These are phyloP conservation scores for Curvularia verruculosa DNA, from an alignment of 2,329 filamentous ascomycete genomes.

Conservation along the genomic window DNA sequence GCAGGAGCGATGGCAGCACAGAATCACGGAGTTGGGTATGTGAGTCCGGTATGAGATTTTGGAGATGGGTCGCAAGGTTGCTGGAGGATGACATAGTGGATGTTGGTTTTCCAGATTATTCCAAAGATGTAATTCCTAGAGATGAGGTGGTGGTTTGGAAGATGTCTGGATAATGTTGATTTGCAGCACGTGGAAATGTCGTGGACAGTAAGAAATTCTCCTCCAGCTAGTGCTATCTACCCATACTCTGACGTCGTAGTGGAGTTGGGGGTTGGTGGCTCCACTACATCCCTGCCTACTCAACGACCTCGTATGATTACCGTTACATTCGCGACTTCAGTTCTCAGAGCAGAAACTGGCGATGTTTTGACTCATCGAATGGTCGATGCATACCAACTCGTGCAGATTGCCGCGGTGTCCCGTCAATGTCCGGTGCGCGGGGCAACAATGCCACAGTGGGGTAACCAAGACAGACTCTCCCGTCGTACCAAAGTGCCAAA, in stretches of 20 bases:
- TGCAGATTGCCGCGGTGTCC: not conserved
- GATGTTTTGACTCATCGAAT: not conserved
- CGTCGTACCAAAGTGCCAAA: not conserved
- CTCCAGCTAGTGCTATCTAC: conserved; percentile 5
- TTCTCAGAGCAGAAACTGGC: not conserved
- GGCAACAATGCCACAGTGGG: conserved; percentile 3
- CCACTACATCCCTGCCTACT: conserved; percentile 5
- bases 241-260: conserved; percentile 14
- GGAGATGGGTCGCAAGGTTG: conserved; percentile 8
- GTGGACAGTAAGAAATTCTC: conserved; percentile 3
- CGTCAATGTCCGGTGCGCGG: conserved; percentile 1
- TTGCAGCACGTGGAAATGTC: not conserved
- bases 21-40: conserved; percentile 13
- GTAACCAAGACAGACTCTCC: conserved; percentile 1
- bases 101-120: not conserved
- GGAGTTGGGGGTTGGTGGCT: conserved; percentile 11
- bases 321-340: not conserved
- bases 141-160: not conserved
- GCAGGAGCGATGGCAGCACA: conserved; percentile 25
- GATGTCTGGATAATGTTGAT: not conserved
- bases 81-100: conserved; percentile 8
- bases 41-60: conserved; percentile 8
- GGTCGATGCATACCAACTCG: not conserved
- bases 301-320: not conserved
- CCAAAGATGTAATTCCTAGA: not conserved